Conservation (phyloP, 2,329 filamentous ascomycete species). For the Fusarium odoratissimum region DNA sequence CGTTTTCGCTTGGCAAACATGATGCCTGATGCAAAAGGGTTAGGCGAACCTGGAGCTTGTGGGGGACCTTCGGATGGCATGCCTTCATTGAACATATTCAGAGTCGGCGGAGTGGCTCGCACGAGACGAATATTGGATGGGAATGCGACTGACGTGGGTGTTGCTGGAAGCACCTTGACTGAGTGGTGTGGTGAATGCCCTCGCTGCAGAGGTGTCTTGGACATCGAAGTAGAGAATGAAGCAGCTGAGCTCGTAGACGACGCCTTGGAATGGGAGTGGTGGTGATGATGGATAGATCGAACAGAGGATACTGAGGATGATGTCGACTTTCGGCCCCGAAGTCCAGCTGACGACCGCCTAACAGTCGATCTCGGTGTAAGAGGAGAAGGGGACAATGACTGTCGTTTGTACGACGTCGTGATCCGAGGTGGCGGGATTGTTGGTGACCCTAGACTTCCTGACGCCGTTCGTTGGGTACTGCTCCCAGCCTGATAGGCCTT, state of each 20-base stretch:
- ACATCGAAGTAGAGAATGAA: slow-evolving; percentile 76
- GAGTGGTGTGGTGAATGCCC: slow-evolving; percentile 86
- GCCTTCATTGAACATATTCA: slow-evolving; percentile 68
- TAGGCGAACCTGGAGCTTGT: slow-evolving; percentile 64
- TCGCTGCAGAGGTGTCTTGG: slow-evolving; percentile 72
- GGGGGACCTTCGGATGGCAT: slow-evolving; percentile 57
- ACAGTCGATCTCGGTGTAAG: slow-evolving; percentile 89
- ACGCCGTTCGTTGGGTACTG: slow-evolving; percentile 38
- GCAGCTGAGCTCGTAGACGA: slow-evolving; percentile 90
- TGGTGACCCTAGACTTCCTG: slow-evolving; percentile 44
- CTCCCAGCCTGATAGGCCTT: slow-evolving; percentile 43
- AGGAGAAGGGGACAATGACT: slow-evolving; percentile 87
- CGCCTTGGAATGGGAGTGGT: slow-evolving; percentile 91
- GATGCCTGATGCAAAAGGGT: slow-evolving; percentile 71
- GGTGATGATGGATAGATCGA: slow-evolving; percentile 87
- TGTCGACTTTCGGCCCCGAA: slow-evolving; percentile 93
- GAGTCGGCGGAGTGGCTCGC: slow-evolving; percentile 65
- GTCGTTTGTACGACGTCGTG: slow-evolving; percentile 69
- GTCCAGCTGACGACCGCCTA: slow-evolving; percentile 82
- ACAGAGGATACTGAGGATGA: slow-evolving; percentile 95
- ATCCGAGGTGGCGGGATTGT: slow-evolving; percentile 48
- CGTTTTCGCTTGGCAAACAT: slow-evolving; percentile 86
- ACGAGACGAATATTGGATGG: slow-evolving; percentile 89
- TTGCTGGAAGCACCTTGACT: slow-evolving; percentile 94
- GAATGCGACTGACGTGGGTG: slow-evolving; percentile 79